These are phyloP conservation scores for Terana coerulea DNA, from an alignment of 768 basidiomycete genomes.

Conservation along the genomic window DNA sequence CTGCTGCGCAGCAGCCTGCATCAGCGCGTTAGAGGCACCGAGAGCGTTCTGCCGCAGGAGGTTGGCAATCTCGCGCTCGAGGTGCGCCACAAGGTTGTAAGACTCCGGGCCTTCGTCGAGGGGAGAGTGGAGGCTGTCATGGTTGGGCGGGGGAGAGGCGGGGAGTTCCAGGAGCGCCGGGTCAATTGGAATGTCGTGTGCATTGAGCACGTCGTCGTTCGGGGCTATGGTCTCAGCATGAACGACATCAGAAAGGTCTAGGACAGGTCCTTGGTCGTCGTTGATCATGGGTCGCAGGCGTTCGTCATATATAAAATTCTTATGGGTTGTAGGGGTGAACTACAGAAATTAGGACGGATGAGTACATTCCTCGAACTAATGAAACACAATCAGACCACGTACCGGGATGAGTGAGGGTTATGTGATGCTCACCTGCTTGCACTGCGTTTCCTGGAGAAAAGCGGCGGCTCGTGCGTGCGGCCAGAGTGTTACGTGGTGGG, in stretches of 20 bases:
- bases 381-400: constrained; percentile 6
- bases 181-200: constrained; percentile 16
- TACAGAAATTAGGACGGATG: not conserved
- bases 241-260: constrained; percentile 81
- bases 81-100: constrained; percentile 52
- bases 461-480: not conserved
- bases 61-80: constrained; percentile 74
- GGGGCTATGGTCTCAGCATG: constrained; percentile 73
- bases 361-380: constrained; percentile 3
- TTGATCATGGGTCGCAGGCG: constrained; percentile 35
- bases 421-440: constrained; percentile 8
- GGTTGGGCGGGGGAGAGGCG: constrained; percentile 2
- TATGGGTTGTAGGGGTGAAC: not conserved
- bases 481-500: too few species aligned
- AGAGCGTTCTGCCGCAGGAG: constrained; percentile 74
- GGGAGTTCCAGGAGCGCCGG: constrained; percentile 3
- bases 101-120: constrained; percentile 17
- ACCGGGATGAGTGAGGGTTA: constrained; percentile 7
- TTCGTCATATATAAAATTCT: not conserved
- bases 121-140: constrained; percentile 8
- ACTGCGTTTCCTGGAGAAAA: not conserved
- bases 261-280: constrained; percentile 55
- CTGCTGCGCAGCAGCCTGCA: constrained; percentile 64
- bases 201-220: constrained; percentile 36
- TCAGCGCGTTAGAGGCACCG: constrained; percentile 35